Evolutionary conservation across 495 filamentous ascomycete genomes (phyloP), one percentile per base, ranked within the genome.

Genomic region (Penicillium parvum): DNA sequence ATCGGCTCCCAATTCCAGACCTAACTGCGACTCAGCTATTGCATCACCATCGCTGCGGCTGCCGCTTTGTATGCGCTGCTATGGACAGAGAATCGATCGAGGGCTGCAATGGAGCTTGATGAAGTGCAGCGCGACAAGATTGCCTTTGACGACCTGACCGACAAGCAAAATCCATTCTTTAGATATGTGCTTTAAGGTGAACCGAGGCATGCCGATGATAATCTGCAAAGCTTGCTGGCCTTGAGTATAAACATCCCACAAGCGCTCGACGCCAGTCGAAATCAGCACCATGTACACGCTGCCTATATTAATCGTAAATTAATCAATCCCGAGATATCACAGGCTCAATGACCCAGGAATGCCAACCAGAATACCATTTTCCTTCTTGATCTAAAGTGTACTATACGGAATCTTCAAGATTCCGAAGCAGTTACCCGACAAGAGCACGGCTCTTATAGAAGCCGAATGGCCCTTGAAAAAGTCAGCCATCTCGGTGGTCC

Each of bases 91-190:
- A 88, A 87, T 52, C 66, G 58, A 40, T 63, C 67, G 28, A 63
- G 75, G 11, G 68, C 63, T 6, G 26, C 42, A 3, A 22, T 78
- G 27, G 64, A 71, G 1, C 52, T 81, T 16, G 75, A 84, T 52
- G 82, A 86, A 42, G 53, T 64, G 7, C 78, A 82, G 45, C 65
- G 77, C 48, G 81, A 83, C 46, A 76, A 76, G 49, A 53, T 82
- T 22, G 84, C 83, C 0, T 88, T 88, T 28, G 66, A 75, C 43
- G 85, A 88, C 61, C 65, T 90, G 47, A 90, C 86, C 2, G 86
- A 90, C 53, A 79, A 75, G 60, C 70, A 90, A 61, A 90, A 90
- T 51, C 74, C 76, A 2, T 84, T 83, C 49, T 91, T 90, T 52
- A 65, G 75, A 59, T 90, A 88, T 50, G 79, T 82, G 4, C 63